phyloP scores from a whole-genome alignment of 345 rosid species.

The Hypericum androsaemum region DNA sequence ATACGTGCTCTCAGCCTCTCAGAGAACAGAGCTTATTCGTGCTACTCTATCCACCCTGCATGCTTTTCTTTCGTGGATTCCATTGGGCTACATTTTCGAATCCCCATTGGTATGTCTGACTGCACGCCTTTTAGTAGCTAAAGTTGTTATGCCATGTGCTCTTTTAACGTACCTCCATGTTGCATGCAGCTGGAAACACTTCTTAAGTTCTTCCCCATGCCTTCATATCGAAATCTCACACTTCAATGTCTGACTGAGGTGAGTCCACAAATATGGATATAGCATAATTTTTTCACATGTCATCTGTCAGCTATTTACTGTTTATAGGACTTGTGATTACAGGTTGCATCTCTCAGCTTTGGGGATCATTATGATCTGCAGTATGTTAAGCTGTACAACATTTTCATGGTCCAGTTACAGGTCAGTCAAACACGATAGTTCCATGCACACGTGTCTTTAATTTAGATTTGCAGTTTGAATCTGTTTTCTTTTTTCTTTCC shows the following conservation, averaged over 20 bases:
- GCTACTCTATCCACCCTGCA: constrained; percentile 93
- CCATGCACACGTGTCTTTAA: background rate
- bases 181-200: constrained; percentile 83
- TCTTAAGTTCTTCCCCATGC: constrained; percentile 67
- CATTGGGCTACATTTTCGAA: constrained; percentile 97
- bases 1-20: constrained; percentile 91
- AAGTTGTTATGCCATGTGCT: constrained; percentile 2
- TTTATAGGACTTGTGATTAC: constrained; percentile 15
- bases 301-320: background rate
- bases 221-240: constrained; percentile 83
- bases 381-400: constrained; percentile 67
- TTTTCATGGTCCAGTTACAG: constrained; percentile 84
- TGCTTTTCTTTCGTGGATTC: constrained; percentile 99
- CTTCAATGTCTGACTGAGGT: constrained; percentile 98
- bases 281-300: constrained; percentile 1
- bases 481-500: background rate
- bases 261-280: background rate
- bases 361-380: constrained; percentile 82
- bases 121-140: constrained; percentile 5
- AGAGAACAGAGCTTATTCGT: constrained; percentile 86
- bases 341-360: constrained; percentile 88
- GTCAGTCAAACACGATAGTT: constrained; percentile 21
- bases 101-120: constrained; percentile 67
- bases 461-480: background rate
- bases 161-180: constrained; percentile 1